Evolutionary conservation across 140 eudicot genomes (phyloP).

Genomic region (Anethum foeniculum): DNA sequence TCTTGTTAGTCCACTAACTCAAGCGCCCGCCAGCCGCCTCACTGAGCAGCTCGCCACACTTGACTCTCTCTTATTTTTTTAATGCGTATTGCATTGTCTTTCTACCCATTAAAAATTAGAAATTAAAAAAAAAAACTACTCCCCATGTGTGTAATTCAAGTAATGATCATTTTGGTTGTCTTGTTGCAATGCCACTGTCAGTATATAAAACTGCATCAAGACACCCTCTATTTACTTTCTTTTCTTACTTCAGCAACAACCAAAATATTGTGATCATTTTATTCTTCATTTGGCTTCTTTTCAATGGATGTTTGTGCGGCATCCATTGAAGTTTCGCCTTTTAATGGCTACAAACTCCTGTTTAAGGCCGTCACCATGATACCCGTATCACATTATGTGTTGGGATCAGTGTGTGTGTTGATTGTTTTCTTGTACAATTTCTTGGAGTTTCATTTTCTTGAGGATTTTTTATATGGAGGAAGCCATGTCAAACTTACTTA

Average conservation of each 20-base stretch:
- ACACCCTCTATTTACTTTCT: neutral
- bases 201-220: neutral
- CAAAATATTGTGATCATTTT: neutral
- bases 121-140: neutral
- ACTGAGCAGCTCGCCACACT: neutral
- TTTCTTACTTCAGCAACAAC: neutral
- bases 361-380: slow-evolving; percentile 34
- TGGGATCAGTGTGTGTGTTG: slow-evolving; percentile 18
- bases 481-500: slow-evolving; percentile 49
- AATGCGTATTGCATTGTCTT: neutral
- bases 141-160: neutral
- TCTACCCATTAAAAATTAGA: neutral
- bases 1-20: neutral
- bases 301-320: slow-evolving; percentile 17
- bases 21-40: slow-evolving; percentile 4
- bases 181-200: neutral
- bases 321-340: slow-evolving; percentile 18
- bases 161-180: neutral
- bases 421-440: slow-evolving; percentile 49
- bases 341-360: slow-evolving; percentile 27
- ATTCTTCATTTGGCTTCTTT: neutral
- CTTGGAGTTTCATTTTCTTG: slow-evolving; percentile 65
- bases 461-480: slow-evolving; percentile 60
- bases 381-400: slow-evolving; percentile 39
- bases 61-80: neutral